phyloP scores from a whole-genome alignment of 2,329 filamentous ascomycete genomes.

The Fusarium oligoseptatum region DNA sequence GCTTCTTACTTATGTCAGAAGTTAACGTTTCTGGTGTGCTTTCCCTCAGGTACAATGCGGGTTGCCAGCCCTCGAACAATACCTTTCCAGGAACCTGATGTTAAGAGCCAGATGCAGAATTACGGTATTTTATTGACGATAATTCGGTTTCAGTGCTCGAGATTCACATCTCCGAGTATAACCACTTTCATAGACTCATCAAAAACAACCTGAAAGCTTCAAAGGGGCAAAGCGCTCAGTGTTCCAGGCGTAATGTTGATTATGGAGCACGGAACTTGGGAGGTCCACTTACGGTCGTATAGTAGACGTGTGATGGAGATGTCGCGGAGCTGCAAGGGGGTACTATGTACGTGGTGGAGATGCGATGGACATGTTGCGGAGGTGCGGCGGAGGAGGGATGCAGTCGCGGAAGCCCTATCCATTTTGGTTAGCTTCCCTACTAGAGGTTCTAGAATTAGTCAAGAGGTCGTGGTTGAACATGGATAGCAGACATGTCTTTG shows the following conservation, averaged over 20 bases:
- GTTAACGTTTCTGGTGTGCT: no score
- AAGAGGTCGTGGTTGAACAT: background rate
- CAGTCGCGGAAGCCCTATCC: background rate
- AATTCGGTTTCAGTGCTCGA: background rate
- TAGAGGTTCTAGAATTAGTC: background rate
- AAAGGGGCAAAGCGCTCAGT: accelerated
- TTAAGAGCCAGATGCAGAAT: background rate
- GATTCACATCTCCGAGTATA: background rate
- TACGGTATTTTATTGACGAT: background rate
- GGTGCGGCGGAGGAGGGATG: background rate
- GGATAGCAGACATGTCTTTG: background rate
- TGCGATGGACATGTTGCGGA: background rate
- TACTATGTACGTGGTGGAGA: background rate
- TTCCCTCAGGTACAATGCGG: no score
- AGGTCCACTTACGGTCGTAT: background rate
- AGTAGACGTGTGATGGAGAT: background rate
- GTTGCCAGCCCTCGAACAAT: no score
- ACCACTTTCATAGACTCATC: background rate
- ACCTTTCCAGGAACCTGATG: background rate
- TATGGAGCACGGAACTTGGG: background rate
- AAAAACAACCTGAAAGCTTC: background rate
- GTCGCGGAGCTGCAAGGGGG: background rate
- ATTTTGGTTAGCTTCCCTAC: background rate
- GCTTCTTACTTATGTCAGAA: no score
- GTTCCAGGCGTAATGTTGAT: background rate